Base-by-base conservation (phyloP, 2,329 filamentous ascomycete species). In the Pseudogymnoascus sp. region DNA sequence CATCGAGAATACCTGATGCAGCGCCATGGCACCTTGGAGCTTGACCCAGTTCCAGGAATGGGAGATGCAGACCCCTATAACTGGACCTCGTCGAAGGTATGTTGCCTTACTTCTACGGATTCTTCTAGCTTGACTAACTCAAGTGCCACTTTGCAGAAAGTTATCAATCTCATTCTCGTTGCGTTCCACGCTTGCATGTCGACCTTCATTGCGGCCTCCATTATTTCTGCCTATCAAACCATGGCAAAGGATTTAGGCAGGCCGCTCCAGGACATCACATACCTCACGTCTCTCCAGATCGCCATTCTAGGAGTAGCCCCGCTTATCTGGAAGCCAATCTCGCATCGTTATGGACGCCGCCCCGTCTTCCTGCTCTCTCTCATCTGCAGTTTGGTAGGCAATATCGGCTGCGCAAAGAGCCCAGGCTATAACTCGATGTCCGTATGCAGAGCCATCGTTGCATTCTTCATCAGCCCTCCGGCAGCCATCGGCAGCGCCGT, bases 391-490 rank as follows among this genome's bases (percentile, higher is more conserved):
- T 65, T 78, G 7, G 69, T 78, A 1, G 78, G 79, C 68, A 83
- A 82, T 63, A 74, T 83, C n/a, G 80, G 80, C 2, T 81, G 80
- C 64, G 81, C 80, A 0, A 76, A 79, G 62, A 79, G 77, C 37
- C 70, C 74, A 1, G 74, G 71, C 12, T 83, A 83, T 68, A 75
- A 71, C 1, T 71, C 79, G 4, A 79, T 80, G 77, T 76, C 76
- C 1, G 73, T 75, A 0, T 81, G 78, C 61, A 74, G 81, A 64
- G 79, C 78, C 5, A 72, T 84, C 23, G 74, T 76, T 11, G 75
- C 80, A 0, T 83, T 83, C 67, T 83, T 83, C 69, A 83, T 84
- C 63, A 77, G 75, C 21, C 82, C 81, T 12, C 79, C 81, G 0
- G 75, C 74, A 16, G 81, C 80, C 0, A 80, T 83, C 61, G 81